These are phyloP conservation scores for Picea abies DNA, from an alignment of 83 land plant genomes.

Conservation along the genomic window DNA sequence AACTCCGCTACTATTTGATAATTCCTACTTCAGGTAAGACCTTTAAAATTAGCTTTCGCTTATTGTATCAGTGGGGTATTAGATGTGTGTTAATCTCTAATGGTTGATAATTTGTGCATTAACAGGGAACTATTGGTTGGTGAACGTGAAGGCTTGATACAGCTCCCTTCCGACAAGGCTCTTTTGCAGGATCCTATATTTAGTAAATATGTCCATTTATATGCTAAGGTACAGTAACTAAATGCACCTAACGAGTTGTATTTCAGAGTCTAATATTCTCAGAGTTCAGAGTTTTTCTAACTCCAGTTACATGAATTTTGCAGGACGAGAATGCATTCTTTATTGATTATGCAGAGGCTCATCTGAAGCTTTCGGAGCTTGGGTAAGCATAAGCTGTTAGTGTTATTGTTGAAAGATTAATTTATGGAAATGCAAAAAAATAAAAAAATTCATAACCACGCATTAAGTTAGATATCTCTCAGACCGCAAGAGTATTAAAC, in stretches of 20 bases:
- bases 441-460: too few species aligned
- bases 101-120: too few species aligned
- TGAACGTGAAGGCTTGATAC: slow-evolving; percentile 39
- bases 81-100: too few species aligned
- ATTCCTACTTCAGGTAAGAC: slow-evolving; percentile 47
- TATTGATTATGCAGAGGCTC: slow-evolving; percentile 44
- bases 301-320: background rate
- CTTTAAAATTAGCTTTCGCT: background rate
- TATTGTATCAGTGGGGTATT: too few species aligned
- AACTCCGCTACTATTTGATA: slow-evolving; percentile 45
- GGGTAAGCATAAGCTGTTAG: slow-evolving; percentile 26
- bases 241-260: background rate
- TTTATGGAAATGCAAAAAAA: too few species aligned
- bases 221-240: slow-evolving; percentile 42
- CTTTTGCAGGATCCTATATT: slow-evolving; percentile 45
- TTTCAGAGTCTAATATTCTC: too few species aligned
- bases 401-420: too few species aligned
- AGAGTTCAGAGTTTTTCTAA: too few species aligned
- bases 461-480: too few species aligned
- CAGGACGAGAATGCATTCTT: slow-evolving; percentile 63
- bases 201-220: slow-evolving; percentile 38
- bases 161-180: slow-evolving; percentile 58
- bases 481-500: too few species aligned
- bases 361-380: slow-evolving; percentile 46
- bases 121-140: slow-evolving; percentile 41